Base-by-base conservation (phyloP, 1,284 basidiomycete species). In the Puccinia sorghi region DNA sequence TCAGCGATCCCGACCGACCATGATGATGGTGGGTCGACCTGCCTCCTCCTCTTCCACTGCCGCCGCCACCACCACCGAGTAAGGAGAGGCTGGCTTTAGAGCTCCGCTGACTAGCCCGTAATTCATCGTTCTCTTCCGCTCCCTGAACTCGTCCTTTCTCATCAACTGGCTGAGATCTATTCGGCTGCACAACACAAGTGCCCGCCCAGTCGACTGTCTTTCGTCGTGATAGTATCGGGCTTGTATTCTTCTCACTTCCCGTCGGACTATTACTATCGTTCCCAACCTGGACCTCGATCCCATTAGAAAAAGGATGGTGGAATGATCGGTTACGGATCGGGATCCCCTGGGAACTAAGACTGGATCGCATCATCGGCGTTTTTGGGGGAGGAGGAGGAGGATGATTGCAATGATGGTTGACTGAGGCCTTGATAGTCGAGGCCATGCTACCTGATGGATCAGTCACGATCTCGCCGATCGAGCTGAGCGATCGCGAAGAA, bases 401-500 rank as follows among this genome's bases (percentile, higher is more conserved):
- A 59, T 56, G 52, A 39, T 41, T 22, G 8, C 37, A 48, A 13
- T 56, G 46, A 17, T n/a, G 48, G 22, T 8, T 63, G 12, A 66
- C 57, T 13, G 73, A 66, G 17, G n/a, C 32, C 52, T 50, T 59
- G 41, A 57, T 48, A 12, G 61, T 61, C 57, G 48, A 50, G 48
- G 25, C 48, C 15, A 52, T 41, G 20, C 48, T 59, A 25, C 27
- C 69, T 20, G 76, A 22, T 5, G 67, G 76, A 67, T 72, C 77
- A 25, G 77, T 48, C 48, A 73, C 72, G 25, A 73, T 61, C 59
- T 79, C 77, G 22, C 77, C 77, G 52, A 79, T 79, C 52, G 77
- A 79, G 63, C 70, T 66, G n/a, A 79, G 61, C 37, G 77, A 79
- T 66, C 77, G 69, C 13, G 69, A 41, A 32, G 77, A 72, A 50